Percentiles rank a stretch among this genome's conserved stretches.
Conservation (phyloP, 2,329 filamentous ascomycete species). For the Hypoxylon sp. region DNA sequence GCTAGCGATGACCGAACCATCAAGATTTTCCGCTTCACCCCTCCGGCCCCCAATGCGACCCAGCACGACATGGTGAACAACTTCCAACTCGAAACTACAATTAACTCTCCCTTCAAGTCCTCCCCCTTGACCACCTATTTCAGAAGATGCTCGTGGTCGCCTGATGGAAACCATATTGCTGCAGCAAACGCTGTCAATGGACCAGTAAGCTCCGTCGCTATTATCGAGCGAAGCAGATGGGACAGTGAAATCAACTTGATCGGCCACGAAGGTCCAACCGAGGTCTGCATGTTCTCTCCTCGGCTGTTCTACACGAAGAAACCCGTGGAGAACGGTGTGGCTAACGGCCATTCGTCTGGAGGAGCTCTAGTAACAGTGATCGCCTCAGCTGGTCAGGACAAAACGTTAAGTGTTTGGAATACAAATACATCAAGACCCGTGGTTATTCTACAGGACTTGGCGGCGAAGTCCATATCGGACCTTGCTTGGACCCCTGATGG, state of each 20-base stretch:
- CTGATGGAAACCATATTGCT: constrained; percentile 95
- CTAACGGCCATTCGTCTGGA: constrained; percentile 60
- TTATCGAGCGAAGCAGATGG: constrained; percentile 92
- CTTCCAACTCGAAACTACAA: constrained; percentile 93
- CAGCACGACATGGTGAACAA: constrained; percentile 97
- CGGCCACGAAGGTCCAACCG: constrained; percentile 94
- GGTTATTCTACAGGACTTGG: constrained; percentile 88
- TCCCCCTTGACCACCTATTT: constrained; percentile 98
- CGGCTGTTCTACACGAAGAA: constrained; percentile 83
- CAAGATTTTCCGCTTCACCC: constrained; percentile 95
- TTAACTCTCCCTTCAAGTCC: constrained; percentile 85
- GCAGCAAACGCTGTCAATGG: constrained; percentile 97
- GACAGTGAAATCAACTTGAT: constrained; percentile 97
- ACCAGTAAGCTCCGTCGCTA: constrained; percentile 95
- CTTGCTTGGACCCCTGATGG: constrained; percentile 95
- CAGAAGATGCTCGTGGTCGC: constrained; percentile 95
- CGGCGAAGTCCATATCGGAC: constrained; percentile 92
- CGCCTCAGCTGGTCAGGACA: constrained; percentile 95
- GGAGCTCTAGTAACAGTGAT: constrained; percentile 84
- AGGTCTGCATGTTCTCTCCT: constrained; percentile 97
- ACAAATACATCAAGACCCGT: constrained; percentile 93
- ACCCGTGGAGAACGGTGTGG: constrained; percentile 65
- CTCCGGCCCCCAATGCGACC: constrained; percentile 89
- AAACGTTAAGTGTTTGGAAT: constrained; percentile 96
- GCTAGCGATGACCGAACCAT: constrained; percentile 97